These are phyloP conservation scores for Tuber indicum DNA, from an alignment of 495 filamentous ascomycete genomes.

Conservation along the genomic window DNA sequence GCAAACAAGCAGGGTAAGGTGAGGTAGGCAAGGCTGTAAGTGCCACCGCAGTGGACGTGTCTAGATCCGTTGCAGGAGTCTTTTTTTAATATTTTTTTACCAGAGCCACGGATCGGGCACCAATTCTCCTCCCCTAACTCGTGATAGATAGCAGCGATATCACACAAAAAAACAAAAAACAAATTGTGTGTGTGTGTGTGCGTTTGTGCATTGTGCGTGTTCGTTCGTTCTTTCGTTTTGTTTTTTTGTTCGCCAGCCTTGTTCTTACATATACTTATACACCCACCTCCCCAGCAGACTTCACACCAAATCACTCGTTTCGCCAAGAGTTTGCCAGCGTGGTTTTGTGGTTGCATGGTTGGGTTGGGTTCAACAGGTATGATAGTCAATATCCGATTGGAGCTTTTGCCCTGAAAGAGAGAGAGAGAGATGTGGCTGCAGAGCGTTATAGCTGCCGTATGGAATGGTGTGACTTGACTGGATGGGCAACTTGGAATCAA, in stretches of 20 bases:
- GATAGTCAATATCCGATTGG: not conserved
- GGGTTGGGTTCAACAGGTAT: not conserved
- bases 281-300: not conserved
- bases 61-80: not conserved
- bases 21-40: not conserved
- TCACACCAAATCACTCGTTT: not conserved
- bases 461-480: not conserved
- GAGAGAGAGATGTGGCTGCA: not conserved
- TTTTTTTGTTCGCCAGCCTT: not conserved
- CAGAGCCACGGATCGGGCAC: not conserved
- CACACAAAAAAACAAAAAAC: too few species aligned
- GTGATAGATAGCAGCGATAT: too few species aligned
- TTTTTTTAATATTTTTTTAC: not conserved
- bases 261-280: not conserved
- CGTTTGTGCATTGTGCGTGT: not conserved
- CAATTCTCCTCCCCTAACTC: not conserved
- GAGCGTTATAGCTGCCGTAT: not conserved
- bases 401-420: not conserved
- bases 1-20: too few species aligned
- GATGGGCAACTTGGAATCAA: not conserved
- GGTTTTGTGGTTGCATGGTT: not conserved
- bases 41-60: not conserved
- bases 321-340: constrained; percentile 4
- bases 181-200: not conserved
- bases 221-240: not conserved